A percentile compares a stretch with the other conserved stretches of the same genome.
These are phyloP conservation scores for Castanea crenata DNA, from an alignment of 306 rosid species.

Conservation along the genomic window DNA sequence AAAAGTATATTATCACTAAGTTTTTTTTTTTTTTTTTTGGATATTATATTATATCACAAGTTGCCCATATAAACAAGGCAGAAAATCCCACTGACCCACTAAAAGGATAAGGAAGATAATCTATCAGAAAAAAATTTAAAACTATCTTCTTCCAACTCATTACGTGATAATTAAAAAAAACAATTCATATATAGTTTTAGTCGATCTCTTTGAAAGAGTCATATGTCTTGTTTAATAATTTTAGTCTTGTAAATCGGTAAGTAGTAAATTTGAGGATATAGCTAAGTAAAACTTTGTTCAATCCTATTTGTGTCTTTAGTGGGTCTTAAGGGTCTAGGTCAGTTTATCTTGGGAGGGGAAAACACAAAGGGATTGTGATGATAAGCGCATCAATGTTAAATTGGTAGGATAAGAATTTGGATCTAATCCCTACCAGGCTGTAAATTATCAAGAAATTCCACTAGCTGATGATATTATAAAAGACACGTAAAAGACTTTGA, in stretches of 20 bases:
- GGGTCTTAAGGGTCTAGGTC: slow-evolving; percentile 16
- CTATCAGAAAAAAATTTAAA: too few relatives aligned
- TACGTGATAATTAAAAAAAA: too few relatives aligned
- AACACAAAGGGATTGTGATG: not conserved
- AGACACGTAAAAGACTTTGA: slow-evolving; percentile 14
- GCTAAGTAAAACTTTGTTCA: too few relatives aligned
- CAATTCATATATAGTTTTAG: too few relatives aligned
- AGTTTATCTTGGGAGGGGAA: not conserved
- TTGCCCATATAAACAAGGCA: slow-evolving; percentile 30
- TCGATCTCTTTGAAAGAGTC: too few relatives aligned
- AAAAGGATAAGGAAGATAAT: slow-evolving; percentile 37
- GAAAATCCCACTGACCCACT: slow-evolving; percentile 19
- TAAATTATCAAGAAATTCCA: slow-evolving; percentile 38
- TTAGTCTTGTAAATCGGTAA: too few relatives aligned
- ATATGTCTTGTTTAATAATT: too few relatives aligned
- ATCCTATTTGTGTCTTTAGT: slow-evolving; percentile 18
- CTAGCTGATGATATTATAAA: slow-evolving; percentile 24
- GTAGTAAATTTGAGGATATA: too few relatives aligned
- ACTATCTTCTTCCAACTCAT: too few relatives aligned
- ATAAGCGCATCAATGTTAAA: slow-evolving; percentile 35
- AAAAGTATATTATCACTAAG: slow-evolving; percentile 11
- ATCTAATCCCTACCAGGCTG: slow-evolving; percentile 65
- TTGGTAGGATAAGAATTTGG: slow-evolving; percentile 37
- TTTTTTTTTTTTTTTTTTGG: too few relatives aligned
- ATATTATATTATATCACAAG: slow-evolving; percentile 19